phyloP scores from a whole-genome alignment of 1,139 yeast species.

The Diutina ranongensis region DNA sequence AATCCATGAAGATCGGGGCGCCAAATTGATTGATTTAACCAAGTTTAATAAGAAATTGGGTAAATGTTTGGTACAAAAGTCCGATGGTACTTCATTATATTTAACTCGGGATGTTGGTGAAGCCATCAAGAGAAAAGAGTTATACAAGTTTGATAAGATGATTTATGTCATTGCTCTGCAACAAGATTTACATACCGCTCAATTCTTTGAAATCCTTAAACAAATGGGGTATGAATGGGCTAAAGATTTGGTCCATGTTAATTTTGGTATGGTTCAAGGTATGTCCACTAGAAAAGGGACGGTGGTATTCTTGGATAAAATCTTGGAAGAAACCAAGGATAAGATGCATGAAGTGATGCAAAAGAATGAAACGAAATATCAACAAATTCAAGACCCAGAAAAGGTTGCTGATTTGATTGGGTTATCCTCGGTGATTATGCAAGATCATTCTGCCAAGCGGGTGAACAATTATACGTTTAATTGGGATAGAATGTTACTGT shows the following conservation, averaged over 20 bases:
- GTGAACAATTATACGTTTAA: conserved; percentile 92
- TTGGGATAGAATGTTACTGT: conserved; percentile 97
- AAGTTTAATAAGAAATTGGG: conserved; percentile 88
- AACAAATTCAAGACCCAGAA: conserved; percentile 92
- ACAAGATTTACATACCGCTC: conserved; percentile 91
- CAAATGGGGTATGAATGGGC: conserved; percentile 93
- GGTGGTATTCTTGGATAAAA: conserved; percentile 91
- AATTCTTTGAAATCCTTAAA: conserved; percentile 88
- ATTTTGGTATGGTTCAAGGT: conserved; percentile 97
- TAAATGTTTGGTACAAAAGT: conserved; percentile 85
- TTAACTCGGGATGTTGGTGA: conserved; percentile 97
- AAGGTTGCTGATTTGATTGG: conserved; percentile 93
- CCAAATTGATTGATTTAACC: conserved; percentile 76
- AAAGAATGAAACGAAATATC: conserved; percentile 81
- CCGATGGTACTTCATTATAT: conserved; percentile 92
- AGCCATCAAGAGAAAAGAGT: conserved; percentile 81
- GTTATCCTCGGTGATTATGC: conserved; percentile 96
- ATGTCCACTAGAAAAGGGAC: conserved; percentile 99
- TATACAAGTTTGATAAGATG: conserved; percentile 87
- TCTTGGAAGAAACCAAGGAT: conserved; percentile 87
- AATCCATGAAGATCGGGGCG: conserved; percentile 85
- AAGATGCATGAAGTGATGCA: conserved; percentile 97
- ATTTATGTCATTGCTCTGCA: conserved; percentile 91
- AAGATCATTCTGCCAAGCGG: conserved; percentile 97
- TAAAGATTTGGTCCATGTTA: conserved; percentile 63